Evolutionary conservation across 352 stramenopile species (phyloP).

Genomic region (Aphanomyces invadans): DNA sequence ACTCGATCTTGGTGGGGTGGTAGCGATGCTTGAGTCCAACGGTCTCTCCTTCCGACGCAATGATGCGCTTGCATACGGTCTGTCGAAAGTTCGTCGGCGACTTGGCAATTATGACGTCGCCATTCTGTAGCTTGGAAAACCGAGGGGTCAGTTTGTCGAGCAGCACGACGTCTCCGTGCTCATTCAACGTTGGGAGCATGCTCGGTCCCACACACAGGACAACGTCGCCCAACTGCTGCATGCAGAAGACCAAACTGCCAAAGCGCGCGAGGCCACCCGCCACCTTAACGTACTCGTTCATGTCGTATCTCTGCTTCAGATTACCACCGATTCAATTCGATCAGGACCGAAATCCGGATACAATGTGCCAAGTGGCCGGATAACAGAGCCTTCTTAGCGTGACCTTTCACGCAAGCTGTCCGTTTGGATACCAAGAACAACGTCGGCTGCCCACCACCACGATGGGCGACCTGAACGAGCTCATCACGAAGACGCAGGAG

Average conservation of each 20-base stretch:
- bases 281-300: constrained; percentile 6
- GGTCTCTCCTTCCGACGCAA: constrained; percentile 73
- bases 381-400: background rate
- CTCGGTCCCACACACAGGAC: constrained; percentile 85
- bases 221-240: constrained; percentile 60
- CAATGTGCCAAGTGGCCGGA: background rate
- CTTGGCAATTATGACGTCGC: constrained; percentile 85
- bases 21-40: constrained; percentile 44
- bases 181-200: constrained; percentile 88
- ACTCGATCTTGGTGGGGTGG: constrained; percentile 21
- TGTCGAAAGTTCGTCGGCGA: constrained; percentile 76
- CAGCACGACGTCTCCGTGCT: constrained; percentile 83
- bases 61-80: constrained; percentile 87
- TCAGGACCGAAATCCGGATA: constrained; percentile 1
- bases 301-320: background rate
- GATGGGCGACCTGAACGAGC: constrained; percentile 27
- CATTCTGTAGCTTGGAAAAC: constrained; percentile 50
- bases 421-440: too few species aligned
- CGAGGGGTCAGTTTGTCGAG: constrained; percentile 80
- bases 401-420: constrained; percentile 1
- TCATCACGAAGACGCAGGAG: constrained; percentile 74
- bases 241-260: constrained; percentile 56
- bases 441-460: too few species aligned
- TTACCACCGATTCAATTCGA: background rate
- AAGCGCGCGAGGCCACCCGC: constrained; percentile 48